Evolutionary conservation across 2,329 filamentous ascomycete species (phyloP).

Genomic region (Emmonsiellopsis sp.): DNA sequence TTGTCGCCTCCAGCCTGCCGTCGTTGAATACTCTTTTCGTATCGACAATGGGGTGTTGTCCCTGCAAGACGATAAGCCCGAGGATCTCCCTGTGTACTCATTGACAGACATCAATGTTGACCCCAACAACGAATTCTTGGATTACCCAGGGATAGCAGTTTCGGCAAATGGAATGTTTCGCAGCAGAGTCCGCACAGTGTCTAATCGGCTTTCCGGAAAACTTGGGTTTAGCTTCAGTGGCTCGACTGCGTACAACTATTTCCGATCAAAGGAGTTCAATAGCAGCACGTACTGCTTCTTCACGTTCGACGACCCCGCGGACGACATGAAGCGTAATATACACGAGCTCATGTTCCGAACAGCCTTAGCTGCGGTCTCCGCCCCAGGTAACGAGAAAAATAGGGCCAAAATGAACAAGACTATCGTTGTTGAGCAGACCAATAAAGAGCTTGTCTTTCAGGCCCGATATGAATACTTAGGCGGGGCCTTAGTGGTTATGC

Average conservation of each 20-base stretch:
- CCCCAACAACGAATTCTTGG: background rate
- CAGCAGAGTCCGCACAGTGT: background rate
- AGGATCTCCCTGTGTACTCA: background rate
- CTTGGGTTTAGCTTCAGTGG: background rate
- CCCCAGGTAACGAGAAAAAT: background rate
- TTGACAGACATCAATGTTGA: background rate
- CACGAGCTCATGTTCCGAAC: conserved; percentile 1
- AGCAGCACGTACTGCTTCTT: background rate
- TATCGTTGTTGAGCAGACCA: background rate
- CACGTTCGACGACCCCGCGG: background rate
- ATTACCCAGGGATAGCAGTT: background rate
- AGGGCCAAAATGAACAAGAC: background rate
- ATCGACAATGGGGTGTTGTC: background rate
- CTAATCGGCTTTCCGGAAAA: background rate
- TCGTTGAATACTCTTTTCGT: background rate
- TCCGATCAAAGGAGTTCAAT: background rate
- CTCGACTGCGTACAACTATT: background rate
- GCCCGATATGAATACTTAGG: background rate
- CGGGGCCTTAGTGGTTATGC: background rate
- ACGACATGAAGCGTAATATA: background rate
- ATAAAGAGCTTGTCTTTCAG: background rate
- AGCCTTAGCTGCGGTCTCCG: background rate
- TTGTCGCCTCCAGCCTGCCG: background rate
- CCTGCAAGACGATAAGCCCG: background rate
- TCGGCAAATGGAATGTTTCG: background rate